A percentile compares a stretch with the other conserved stretches of the same genome.
Conservation (phyloP, 129 eudicot species). For the Deinandra increscens region DNA sequence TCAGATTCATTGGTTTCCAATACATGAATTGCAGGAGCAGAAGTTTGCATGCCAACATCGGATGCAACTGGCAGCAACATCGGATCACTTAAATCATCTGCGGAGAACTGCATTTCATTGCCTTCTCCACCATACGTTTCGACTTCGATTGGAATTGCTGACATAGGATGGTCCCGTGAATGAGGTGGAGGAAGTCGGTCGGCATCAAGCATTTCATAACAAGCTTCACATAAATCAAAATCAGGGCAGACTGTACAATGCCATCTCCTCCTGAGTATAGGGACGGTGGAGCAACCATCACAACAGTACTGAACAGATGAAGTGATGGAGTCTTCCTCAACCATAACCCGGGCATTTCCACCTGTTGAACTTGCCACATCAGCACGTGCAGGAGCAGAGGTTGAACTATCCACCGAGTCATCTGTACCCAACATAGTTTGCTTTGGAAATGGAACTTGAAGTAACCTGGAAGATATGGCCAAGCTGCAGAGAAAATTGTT, state of each 20-base stretch:
- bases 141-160: conserved; percentile 92
- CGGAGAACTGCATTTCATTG: conserved; percentile 71
- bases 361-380: conserved; percentile 52
- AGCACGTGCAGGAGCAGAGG: conserved; percentile 50
- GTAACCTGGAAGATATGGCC: conserved; percentile 98
- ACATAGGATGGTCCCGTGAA: conserved; percentile 95
- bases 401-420: conserved; percentile 55
- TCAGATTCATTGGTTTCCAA: conserved; percentile 66
- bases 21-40: conserved; percentile 75
- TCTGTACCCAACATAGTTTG: conserved; percentile 94
- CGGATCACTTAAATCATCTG: conserved; percentile 66
- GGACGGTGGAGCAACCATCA: conserved; percentile 99
- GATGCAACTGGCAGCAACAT: conserved; percentile 58
- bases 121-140: conserved; percentile 84
- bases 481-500: conserved; percentile 42
- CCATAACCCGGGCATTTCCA: conserved; percentile 75
- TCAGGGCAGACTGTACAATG: conserved; percentile 97
- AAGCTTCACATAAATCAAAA: conserved; percentile 97
- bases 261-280: conserved; percentile 93
- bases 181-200: conserved; percentile 97
- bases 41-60: conserved; percentile 51
- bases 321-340: conserved; percentile 90
- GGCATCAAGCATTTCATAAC: conserved; percentile 90
- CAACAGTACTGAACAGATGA: conserved; percentile 98
- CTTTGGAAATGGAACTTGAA: conserved; percentile 98